phyloP scores from a whole-genome alignment of 1,284 basidiomycete genomes.

The Trametes hirsuta region DNA sequence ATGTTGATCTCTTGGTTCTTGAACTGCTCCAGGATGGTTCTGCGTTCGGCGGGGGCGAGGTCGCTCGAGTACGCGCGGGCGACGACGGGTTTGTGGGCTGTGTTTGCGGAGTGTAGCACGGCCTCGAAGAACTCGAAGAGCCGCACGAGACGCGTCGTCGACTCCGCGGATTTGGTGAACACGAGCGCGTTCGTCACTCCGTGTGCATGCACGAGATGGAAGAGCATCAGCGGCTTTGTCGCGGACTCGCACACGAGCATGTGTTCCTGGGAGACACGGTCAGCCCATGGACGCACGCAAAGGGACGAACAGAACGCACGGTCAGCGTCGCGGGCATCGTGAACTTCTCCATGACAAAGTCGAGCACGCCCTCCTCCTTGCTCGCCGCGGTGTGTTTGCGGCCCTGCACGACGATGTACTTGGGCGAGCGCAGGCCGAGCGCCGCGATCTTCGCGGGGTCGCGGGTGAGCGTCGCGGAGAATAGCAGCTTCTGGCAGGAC shows the following conservation, averaged over 20 bases:
- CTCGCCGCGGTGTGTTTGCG: slow-evolving; percentile 30
- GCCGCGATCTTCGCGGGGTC: slow-evolving; percentile 93
- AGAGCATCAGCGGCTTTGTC: slow-evolving; percentile 88
- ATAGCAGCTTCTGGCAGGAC: slow-evolving; percentile 94
- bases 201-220: slow-evolving; percentile 78
- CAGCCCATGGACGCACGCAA: background rate
- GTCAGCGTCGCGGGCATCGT: slow-evolving; percentile 79
- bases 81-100: slow-evolving; percentile 40
- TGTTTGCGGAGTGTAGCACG: slow-evolving; percentile 37
- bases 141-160: slow-evolving; percentile 80
- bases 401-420: slow-evolving; percentile 85
- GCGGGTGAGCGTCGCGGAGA: slow-evolving; percentile 94
- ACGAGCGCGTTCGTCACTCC: slow-evolving; percentile 77
- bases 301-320: slow-evolving; percentile 43
- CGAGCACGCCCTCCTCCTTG: slow-evolving; percentile 46
- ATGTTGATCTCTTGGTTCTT: slow-evolving; percentile 82
- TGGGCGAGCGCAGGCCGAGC: slow-evolving; percentile 78
- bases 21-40: slow-evolving; percentile 80
- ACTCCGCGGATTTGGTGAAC: slow-evolving; percentile 96
- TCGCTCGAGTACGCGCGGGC: slow-evolving; percentile 88
- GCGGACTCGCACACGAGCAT: slow-evolving; percentile 83
- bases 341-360: slow-evolving; percentile 76
- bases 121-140: slow-evolving; percentile 85
- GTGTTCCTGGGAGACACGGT: slow-evolving; percentile 64
- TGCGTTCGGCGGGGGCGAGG: slow-evolving; percentile 75